Percentiles rank a stretch among this genome's conserved stretches.
Conservation (phyloP, 2,329 filamentous ascomycete genomes). For the Colletotrichum horii region DNA sequence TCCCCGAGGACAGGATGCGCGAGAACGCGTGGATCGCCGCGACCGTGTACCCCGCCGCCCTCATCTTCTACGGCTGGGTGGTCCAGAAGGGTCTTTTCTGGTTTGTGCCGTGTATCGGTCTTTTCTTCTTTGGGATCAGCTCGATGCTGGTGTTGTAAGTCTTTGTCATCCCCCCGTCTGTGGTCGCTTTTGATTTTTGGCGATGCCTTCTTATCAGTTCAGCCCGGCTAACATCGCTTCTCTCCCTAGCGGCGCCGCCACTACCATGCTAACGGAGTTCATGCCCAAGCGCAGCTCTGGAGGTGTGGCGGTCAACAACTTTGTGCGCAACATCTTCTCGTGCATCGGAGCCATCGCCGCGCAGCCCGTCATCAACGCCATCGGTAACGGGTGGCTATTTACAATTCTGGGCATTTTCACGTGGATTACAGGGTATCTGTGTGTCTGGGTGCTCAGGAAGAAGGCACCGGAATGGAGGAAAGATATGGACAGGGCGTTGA, state of each 20-base stretch:
- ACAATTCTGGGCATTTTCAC: slow-evolving; percentile 61
- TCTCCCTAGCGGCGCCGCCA: slow-evolving; percentile 57
- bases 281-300: slow-evolving; percentile 74
- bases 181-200: neutral
- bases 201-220: neutral
- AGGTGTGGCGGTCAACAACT: slow-evolving; percentile 83
- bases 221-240: slow-evolving; percentile 8
- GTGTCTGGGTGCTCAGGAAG: slow-evolving; percentile 66
- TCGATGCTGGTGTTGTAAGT: slow-evolving; percentile 77
- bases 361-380: slow-evolving; percentile 71
- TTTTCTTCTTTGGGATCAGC: slow-evolving; percentile 77
- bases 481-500: slow-evolving; percentile 60
- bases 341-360: slow-evolving; percentile 74
- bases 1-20: slow-evolving; percentile 81
- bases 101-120: slow-evolving; percentile 66
- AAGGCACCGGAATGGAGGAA: slow-evolving; percentile 69
- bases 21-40: slow-evolving; percentile 83
- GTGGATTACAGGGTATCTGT: slow-evolving; percentile 59
- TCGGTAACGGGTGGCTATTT: slow-evolving; percentile 80
- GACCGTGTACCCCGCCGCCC: slow-evolving; percentile 69
- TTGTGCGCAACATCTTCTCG: slow-evolving; percentile 78
- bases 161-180: neutral
- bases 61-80: slow-evolving; percentile 82
- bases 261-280: slow-evolving; percentile 87
- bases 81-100: slow-evolving; percentile 69